phyloP scores from a whole-genome alignment of 371 early-diverging fungal genomes.

The Mucor saturninus region DNA sequence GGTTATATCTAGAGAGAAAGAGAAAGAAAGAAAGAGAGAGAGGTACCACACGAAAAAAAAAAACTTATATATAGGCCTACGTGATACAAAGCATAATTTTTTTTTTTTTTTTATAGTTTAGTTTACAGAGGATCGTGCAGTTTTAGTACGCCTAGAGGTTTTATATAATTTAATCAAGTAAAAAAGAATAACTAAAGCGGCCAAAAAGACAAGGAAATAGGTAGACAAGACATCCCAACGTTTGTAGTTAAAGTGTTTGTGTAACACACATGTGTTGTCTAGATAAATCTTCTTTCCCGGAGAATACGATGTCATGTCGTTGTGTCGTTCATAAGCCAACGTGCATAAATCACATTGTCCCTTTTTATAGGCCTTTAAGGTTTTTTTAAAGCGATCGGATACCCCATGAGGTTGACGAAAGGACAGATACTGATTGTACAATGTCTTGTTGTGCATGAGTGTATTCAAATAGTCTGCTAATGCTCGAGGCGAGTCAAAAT shows the following conservation, averaged over 20 bases:
- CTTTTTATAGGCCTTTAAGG: conserved; percentile 3
- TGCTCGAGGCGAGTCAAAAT: conserved; percentile 6
- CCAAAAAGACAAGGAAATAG: background rate
- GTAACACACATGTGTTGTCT: conserved; percentile 12
- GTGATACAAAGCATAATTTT: too few relatives aligned
- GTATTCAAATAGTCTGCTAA: conserved; percentile 1
- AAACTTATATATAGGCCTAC: too few relatives aligned
- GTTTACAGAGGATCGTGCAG: too few relatives aligned
- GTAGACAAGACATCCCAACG: background rate
- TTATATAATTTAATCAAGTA: background rate
- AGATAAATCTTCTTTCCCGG: conserved; percentile 29
- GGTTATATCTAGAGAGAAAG: background rate
- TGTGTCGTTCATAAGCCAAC: conserved; percentile 19
- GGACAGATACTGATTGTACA: conserved; percentile 6
- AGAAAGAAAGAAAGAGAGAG: conserved; percentile 1
- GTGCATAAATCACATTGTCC: conserved; percentile 10
- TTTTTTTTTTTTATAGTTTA: too few relatives aligned
- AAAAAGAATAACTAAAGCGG: background rate
- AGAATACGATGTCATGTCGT: conserved; percentile 33
- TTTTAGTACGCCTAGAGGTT: too few relatives aligned
- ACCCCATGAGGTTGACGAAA: conserved; percentile 7
- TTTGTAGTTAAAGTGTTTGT: conserved; percentile 4
- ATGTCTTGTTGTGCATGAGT: background rate
- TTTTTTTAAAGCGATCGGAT: conserved; percentile 2
- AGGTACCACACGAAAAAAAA: too few relatives aligned